Conservation (phyloP, 345 rosid genomes). For the Eucalyptus erythrocorys region DNA sequence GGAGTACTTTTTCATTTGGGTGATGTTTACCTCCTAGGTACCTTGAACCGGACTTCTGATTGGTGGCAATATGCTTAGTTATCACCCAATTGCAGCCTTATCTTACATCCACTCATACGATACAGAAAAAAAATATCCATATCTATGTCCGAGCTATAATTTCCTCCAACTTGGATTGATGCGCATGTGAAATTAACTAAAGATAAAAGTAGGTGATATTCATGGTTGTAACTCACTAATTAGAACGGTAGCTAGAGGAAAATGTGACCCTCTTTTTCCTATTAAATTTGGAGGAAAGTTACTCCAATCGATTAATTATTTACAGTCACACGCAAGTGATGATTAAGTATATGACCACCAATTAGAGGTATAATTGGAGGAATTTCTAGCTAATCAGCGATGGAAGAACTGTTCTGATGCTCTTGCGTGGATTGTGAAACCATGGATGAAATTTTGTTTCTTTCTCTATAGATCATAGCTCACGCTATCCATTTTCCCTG, state of each 20-base stretch:
- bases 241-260: background rate
- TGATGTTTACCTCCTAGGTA: background rate
- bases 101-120: background rate
- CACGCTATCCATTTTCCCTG: background rate
- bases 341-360: background rate
- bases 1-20: background rate
- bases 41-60: background rate
- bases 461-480: background rate
- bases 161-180: background rate
- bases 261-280: background rate
- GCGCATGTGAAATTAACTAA: background rate
- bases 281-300: background rate
- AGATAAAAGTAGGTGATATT: background rate
- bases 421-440: background rate
- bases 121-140: background rate
- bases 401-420: background rate
- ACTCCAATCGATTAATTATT: background rate
- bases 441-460: background rate
- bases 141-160: background rate
- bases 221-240: background rate
- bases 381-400: background rate
- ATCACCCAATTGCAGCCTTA: background rate
- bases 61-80: background rate
- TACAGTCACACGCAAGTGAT: background rate
- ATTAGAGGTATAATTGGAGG: background rate